A percentile compares a stretch with the other conserved stretches of the same genome.
phyloP scores from a whole-genome alignment of 306 rosid species.

The Purshia tridentata region DNA sequence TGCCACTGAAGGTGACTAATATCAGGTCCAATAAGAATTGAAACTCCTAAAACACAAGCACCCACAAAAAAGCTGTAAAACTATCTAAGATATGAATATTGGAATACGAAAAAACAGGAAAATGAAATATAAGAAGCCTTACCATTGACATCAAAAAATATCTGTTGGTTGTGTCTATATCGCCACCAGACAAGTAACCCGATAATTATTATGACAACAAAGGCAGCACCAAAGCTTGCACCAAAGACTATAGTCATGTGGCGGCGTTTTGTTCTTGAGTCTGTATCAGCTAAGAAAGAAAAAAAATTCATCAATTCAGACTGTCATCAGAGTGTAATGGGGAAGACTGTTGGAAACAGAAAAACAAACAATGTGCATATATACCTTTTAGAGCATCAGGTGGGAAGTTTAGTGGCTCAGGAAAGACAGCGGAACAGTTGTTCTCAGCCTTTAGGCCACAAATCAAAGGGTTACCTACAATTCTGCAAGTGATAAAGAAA shows the following conservation, averaged over 20 bases:
- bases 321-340: constrained; percentile 22
- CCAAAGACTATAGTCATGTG: constrained; percentile 74
- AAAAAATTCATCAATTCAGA: constrained; percentile 28
- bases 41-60: constrained; percentile 11
- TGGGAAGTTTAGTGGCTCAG: constrained; percentile 90
- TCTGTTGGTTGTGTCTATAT: constrained; percentile 83
- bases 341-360: constrained; percentile 6
- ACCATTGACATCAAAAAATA: constrained; percentile 97
- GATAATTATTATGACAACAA: constrained; percentile 52
- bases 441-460: constrained; percentile 70
- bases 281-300: constrained; percentile 52
- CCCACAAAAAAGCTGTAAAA: background rate
- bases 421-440: constrained; percentile 76
- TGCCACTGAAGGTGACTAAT: background rate
- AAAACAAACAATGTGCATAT: constrained; percentile 5
- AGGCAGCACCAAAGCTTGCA: constrained; percentile 80
- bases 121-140: constrained; percentile 26
- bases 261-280: constrained; percentile 50
- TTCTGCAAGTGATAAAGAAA: constrained; percentile 43
- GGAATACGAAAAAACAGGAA: background rate
- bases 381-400: constrained; percentile 71
- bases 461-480: constrained; percentile 84
- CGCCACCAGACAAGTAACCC: constrained; percentile 85
- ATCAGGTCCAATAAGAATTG: background rate
- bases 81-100: background rate